Conservation (phyloP, 257 asterid species). For the Forsythia viridissima region DNA sequence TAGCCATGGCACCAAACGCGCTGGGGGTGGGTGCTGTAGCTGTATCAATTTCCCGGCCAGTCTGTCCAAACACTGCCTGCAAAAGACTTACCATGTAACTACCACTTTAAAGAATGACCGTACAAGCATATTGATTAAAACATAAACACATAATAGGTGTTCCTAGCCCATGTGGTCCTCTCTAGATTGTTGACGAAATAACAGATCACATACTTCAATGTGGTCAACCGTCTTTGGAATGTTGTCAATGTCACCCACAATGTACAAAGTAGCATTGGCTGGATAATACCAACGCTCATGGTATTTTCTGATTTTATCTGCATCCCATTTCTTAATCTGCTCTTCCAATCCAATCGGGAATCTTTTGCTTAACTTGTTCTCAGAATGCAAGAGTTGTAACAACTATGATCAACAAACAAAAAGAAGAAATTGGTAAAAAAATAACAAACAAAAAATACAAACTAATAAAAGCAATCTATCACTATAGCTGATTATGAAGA, state of each 20-base stretch:
- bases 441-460: conserved; percentile 3
- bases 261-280: conserved; percentile 94
- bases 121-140: conserved; percentile 19
- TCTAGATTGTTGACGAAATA: conserved; percentile 8
- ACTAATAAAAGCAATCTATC: background rate
- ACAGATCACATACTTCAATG: conserved; percentile 69
- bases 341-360: conserved; percentile 98
- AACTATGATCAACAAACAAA: conserved; percentile 50
- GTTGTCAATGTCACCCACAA: conserved; percentile 92
- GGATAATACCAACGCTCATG: conserved; percentile 99
- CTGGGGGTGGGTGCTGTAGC: conserved; percentile 58
- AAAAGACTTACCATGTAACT: conserved; percentile 23
- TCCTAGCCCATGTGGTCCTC: conserved; percentile 17
- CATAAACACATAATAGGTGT: conserved; percentile 23
- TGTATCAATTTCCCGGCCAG: conserved; percentile 59
- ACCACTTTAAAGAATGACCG: conserved; percentile 1
- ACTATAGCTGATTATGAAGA: conserved; percentile 16
- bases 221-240: conserved; percentile 72
- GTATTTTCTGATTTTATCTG: conserved; percentile 91
- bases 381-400: conserved; percentile 95
- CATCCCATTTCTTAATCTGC: conserved; percentile 99
- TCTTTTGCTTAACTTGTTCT: conserved; percentile 95
- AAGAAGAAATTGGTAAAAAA: conserved; percentile 20
- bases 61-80: conserved; percentile 88
- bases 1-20: conserved; percentile 97